Base-by-base conservation (phyloP, 1,284 basidiomycete genomes). In the Naganishia sp. region DNA sequence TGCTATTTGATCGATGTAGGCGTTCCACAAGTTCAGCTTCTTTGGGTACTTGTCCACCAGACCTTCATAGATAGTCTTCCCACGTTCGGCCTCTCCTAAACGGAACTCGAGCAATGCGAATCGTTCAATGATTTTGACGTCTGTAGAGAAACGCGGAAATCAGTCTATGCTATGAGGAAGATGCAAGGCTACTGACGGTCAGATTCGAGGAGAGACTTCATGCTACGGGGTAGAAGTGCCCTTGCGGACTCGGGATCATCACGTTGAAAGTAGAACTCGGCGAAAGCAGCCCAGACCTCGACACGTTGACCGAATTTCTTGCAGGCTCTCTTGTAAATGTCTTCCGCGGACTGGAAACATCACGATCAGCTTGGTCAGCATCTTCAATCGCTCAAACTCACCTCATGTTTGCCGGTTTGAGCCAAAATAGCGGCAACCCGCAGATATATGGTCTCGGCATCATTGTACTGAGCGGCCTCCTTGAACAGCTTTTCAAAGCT, bases 31-130 rank as follows among this genome's bases (percentile, higher is more conserved):
- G 77, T 99, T 95, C 82, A 94, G 88, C 55, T 93, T 87, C 78
- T 94, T 97, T 2, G 94, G 88, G 80, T 97, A 92, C 16, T 89
- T 90, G 76, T 95, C 92, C 36, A 99, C 84, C 65, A 99, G 90
- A 44, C 95, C 96, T 77, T 99, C 96, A 70, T 97, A 99, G 64
- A 99, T 85, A 0, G 95, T 98, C 75, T 90, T 89, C 23, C 94
- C 96, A 55, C 95, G 87, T 79, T 99, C 96, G 1, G 91, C 83
- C 70, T 98, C 94, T 15, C 94, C 96, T 39, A 90, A 81, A 78
- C 90, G 94, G 81, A 97, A 99, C 79, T 99, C 96, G 42, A 96
- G 82, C 73, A 96, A 88, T 0, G 94, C 94, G 76, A 98, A 97
- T 74, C 89, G 90, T 48, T 90, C 89, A 70, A 98, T 94, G 0